Base-by-base conservation (phyloP, 2,329 filamentous ascomycete genomes). In the Aureobasidium mangrovei region DNA sequence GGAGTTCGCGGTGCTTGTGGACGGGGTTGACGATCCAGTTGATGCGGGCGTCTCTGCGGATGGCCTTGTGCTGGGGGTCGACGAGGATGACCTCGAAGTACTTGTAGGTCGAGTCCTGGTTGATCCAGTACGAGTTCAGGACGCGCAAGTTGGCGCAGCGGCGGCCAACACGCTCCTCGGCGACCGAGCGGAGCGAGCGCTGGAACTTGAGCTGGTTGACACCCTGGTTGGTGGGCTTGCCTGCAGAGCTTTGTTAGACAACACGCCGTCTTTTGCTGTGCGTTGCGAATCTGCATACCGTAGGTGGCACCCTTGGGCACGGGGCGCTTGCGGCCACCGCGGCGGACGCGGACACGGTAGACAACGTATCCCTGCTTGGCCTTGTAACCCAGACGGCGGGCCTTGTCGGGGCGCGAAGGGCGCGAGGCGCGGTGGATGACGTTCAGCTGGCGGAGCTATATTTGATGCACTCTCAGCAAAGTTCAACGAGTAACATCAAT, bases 171-270 rank as follows among this genome's bases (percentile, higher is more conserved):
- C 93, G 93, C 86, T 98, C 93, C 83, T 98, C 94, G 69, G 94
- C 94, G 69, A 93, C 98, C 69, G 91, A 83, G 77, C 86, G 87
- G 75, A 97, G 91, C 66, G 93, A 97, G 76, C 91, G 89, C 85
- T 98, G 94, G 87, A 97, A 98, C 85, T 98, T 98, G 75, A 98
- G 90, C 84, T 98, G 93, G 86, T 98, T 98, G 69, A 98, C 83
- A 89, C 93, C 93, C 84, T 96, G 91, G 88, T 97, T 98, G 85
- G 93, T 98, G 75, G 93, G 93, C 84, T 98, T 98, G 84, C 93
- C 91, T 95, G 71, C 72, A 55, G 49, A 49, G 29, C 39, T 69
- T 63, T 58, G 60, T 51, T 58, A 38, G 33, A 26, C 18, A 27
- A 26, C 18, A 31, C 18, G 26, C 54, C 12, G 9, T 53, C n/a